A percentile compares a stretch with the other conserved stretches of the same genome.
Conservation (phyloP, 106 monocot species). For the Iris macrosiphon region DNA sequence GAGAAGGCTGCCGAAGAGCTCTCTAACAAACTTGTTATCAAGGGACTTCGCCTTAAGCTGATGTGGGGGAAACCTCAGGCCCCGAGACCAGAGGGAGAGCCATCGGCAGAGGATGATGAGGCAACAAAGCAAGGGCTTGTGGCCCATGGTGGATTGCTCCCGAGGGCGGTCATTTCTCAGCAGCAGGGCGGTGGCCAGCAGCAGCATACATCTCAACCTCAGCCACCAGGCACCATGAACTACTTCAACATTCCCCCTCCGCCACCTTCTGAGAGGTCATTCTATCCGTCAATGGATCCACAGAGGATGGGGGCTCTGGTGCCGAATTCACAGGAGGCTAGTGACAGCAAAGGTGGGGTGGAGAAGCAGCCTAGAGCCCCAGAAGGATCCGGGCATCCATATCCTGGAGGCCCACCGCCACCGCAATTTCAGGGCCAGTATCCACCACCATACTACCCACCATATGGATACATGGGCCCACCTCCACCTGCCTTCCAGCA, state of each 20-base stretch:
- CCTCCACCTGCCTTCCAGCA: conserved; percentile 47
- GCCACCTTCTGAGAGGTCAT: conserved; percentile 35
- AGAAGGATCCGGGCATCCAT: conserved; percentile 22
- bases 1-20: conserved; percentile 95
- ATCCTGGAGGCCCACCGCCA: conserved; percentile 19
- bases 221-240: conserved; percentile 54
- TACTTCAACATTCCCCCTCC: conserved; percentile 84
- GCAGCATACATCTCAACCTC: conserved; percentile 49
- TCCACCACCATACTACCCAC: conserved; percentile 55
- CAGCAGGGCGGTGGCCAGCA: conserved; percentile 42
- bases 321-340: conserved; percentile 36
- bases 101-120: conserved; percentile 33
- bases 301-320: conserved; percentile 94
- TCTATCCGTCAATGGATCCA: conserved; percentile 97
- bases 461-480: conserved; percentile 63
- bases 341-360: conserved; percentile 17
- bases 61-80: conserved; percentile 95
- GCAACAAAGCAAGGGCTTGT: conserved; percentile 40
- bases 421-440: conserved; percentile 44
- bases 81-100: conserved; percentile 37
- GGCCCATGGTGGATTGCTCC: conserved; percentile 68
- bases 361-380: conserved; percentile 29
- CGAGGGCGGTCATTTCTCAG: conserved; percentile 73
- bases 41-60: conserved; percentile 84
- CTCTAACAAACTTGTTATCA: conserved; percentile 90